Percentiles rank a stretch among this genome's conserved stretches.
These are phyloP conservation scores for Fusarium neocosmosporiellum DNA, from an alignment of 2,329 filamentous ascomycete genomes.

Conservation along the genomic window DNA sequence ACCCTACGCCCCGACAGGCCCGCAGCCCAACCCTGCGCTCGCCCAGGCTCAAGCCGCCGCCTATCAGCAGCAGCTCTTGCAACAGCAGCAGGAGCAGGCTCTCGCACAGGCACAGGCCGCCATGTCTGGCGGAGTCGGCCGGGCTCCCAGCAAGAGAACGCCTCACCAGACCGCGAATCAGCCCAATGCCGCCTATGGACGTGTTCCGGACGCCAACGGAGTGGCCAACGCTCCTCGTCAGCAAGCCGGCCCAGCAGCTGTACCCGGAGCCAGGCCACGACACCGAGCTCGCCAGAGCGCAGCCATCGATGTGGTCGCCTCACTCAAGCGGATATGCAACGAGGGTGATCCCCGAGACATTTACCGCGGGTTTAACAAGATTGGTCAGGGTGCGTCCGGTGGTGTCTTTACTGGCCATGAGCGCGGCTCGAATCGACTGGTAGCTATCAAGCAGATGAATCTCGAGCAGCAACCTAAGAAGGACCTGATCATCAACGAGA, in stretches of 20 bases:
- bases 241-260: slow-evolving; percentile 48
- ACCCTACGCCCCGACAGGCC: slow-evolving; percentile 57
- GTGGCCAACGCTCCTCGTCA: slow-evolving; percentile 51
- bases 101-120: slow-evolving; percentile 83
- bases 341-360: slow-evolving; percentile 89
- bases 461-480: slow-evolving; percentile 98
- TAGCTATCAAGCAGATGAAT: slow-evolving; percentile 99
- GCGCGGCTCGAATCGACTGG: slow-evolving; percentile 82
- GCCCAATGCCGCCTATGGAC: slow-evolving; percentile 44
- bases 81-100: slow-evolving; percentile 89
- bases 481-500: slow-evolving; percentile 98
- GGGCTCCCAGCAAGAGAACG: slow-evolving; percentile 79
- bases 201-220: slow-evolving; percentile 46
- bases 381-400: slow-evolving; percentile 96
- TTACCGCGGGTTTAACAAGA: slow-evolving; percentile 90
- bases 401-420: slow-evolving; percentile 95
- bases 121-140: slow-evolving; percentile 76
- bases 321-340: slow-evolving; percentile 89
- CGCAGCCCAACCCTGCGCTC: slow-evolving; percentile 44
- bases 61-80: slow-evolving; percentile 72
- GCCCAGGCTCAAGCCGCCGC: slow-evolving; percentile 55
- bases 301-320: slow-evolving; percentile 82
- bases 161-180: slow-evolving; percentile 46
- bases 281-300: slow-evolving; percentile 84
- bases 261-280: slow-evolving; percentile 73